Evolutionary conservation across 2,329 filamentous ascomycete species (phyloP).

Genomic region (Alternaria sp.): DNA sequence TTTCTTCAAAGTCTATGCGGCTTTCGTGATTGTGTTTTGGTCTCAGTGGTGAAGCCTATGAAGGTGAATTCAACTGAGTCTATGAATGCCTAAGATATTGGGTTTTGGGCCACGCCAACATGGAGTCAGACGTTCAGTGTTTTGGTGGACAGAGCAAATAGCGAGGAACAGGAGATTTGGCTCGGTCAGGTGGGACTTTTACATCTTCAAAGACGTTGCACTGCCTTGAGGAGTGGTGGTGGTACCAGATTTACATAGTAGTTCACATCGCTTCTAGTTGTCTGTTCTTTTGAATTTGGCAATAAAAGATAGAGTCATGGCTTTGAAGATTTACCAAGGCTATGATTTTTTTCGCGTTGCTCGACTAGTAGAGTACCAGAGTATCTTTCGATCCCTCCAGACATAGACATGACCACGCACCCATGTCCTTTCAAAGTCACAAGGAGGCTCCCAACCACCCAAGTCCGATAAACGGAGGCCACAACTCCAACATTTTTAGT

Average conservation of each 20-base stretch:
- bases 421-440: neutral
- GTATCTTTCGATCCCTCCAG: neutral
- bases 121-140: neutral
- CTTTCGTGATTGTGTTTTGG: constrained; percentile 6
- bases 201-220: neutral
- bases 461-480: neutral
- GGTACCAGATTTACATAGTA: neutral
- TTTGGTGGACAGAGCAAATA: neutral
- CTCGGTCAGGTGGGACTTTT: neutral
- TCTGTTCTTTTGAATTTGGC: neutral
- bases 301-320: neutral
- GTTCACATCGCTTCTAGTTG: neutral
- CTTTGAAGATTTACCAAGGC: neutral
- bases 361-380: neutral
- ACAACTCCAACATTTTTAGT: neutral
- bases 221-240: neutral
- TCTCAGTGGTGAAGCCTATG: neutral
- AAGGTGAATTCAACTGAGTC: neutral
- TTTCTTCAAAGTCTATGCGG: constrained; percentile 1
- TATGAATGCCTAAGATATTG: neutral
- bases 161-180: neutral
- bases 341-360: neutral
- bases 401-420: neutral
- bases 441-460: neutral
- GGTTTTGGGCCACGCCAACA: neutral